Percentiles rank a stretch among this genome's conserved stretches.
Conservation (phyloP, 495 filamentous ascomycete genomes). For the Neurospora africana region DNA sequence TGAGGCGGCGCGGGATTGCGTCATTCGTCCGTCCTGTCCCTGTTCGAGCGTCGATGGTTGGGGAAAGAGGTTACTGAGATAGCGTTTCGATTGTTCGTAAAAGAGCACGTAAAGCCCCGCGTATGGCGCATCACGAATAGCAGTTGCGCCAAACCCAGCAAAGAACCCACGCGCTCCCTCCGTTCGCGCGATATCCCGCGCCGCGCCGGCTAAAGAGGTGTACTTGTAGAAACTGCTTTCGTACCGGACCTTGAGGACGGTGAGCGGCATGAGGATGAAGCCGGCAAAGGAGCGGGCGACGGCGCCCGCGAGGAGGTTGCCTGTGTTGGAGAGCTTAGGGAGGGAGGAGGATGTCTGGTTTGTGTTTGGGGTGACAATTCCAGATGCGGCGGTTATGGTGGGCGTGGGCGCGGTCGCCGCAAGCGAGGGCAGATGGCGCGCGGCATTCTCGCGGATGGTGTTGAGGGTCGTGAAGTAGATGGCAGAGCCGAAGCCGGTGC, state of each 20-base stretch:
- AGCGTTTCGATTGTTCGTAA: constrained; percentile 80
- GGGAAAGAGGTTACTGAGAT: constrained; percentile 36
- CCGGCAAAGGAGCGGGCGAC: constrained; percentile 74
- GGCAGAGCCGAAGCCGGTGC: constrained; percentile 85
- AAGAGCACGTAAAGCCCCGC: constrained; percentile 90
- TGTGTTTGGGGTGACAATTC: neutral
- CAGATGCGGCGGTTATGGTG: neutral
- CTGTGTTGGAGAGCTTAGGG: constrained; percentile 72
- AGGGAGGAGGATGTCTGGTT: constrained; percentile 59
- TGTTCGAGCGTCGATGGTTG: constrained; percentile 4
- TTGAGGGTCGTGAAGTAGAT: constrained; percentile 92
- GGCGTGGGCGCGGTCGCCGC: constrained; percentile 9
- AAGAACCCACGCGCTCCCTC: constrained; percentile 85
- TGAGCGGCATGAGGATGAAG: constrained; percentile 90
- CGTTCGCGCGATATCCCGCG: constrained; percentile 57
- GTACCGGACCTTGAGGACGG: constrained; percentile 93
- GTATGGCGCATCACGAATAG: constrained; percentile 87
- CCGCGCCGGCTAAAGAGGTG: constrained; percentile 60
- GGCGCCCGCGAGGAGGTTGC: constrained; percentile 78
- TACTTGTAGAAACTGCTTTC: constrained; percentile 81
- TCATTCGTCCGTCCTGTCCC: constrained; percentile 11
- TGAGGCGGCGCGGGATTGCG: constrained; percentile 42
- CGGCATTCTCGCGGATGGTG: constrained; percentile 60
- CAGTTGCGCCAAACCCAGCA: constrained; percentile 85
- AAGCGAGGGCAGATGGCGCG: constrained; percentile 33